Percentiles rank a stretch among this genome's conserved stretches.
Evolutionary conservation across 192 early-diverging fungal genomes (phyloP).

Genomic region (Backusella macrospora): DNA sequence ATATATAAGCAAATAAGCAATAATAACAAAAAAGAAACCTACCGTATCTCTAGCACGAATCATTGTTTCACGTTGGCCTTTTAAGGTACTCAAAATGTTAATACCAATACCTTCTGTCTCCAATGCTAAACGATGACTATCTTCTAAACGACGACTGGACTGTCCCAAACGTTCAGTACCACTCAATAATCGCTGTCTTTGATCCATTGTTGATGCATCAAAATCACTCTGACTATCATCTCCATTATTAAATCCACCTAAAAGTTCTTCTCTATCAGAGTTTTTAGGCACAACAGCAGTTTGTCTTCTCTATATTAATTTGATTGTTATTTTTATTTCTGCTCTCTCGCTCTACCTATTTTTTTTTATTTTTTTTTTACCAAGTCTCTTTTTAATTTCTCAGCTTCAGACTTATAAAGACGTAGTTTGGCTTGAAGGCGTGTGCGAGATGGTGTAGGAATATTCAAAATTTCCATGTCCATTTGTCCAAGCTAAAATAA

Average conservation of each 20-base stretch:
- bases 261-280: conserved; percentile 63
- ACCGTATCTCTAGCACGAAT: conserved; percentile 81
- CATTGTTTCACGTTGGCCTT: conserved; percentile 91
- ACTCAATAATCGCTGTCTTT: conserved; percentile 75
- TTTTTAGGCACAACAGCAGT: conserved; percentile 44
- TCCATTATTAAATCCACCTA: conserved; percentile 42
- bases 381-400: conserved; percentile 77
- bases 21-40: conserved; percentile 36
- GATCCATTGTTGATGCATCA: conserved; percentile 69
- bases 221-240: conserved; percentile 47
- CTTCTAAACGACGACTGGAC: conserved; percentile 78
- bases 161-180: conserved; percentile 88
- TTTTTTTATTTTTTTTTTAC: conserved; percentile 43
- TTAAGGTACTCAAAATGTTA: conserved; percentile 78
- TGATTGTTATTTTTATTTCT: neutral
- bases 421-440: conserved; percentile 71
- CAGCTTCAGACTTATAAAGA: conserved; percentile 77
- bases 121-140: conserved; percentile 86
- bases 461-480: conserved; percentile 88
- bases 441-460: conserved; percentile 62
- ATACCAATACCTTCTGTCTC: conserved; percentile 91
- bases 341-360: neutral
- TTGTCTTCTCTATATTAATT: conserved; percentile 47
- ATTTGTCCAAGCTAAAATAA: conserved; percentile 79
- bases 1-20: neutral